Conservation (phyloP, 805 yeast species). For the Torulaspora indica region DNA sequence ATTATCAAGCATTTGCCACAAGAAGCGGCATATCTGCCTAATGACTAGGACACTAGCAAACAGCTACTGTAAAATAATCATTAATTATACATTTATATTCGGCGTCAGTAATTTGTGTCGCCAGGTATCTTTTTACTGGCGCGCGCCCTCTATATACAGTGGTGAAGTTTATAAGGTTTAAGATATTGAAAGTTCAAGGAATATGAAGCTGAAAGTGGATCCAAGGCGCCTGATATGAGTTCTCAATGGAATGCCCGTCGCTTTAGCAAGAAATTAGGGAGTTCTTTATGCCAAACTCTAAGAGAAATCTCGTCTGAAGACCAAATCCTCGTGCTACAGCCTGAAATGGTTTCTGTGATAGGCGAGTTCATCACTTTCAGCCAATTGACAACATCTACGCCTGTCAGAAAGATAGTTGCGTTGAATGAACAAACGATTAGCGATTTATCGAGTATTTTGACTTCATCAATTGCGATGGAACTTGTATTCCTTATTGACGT, state of each 20-base stretch:
- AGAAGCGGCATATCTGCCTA: conserved; percentile 39
- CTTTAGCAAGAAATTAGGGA: conserved; percentile 17
- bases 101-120: not conserved
- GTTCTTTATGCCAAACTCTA: conserved; percentile 17
- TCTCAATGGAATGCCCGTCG: conserved; percentile 29
- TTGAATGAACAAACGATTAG: conserved; percentile 19
- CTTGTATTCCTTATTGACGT: conserved; percentile 29
- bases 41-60: not conserved
- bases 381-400: conserved; percentile 26
- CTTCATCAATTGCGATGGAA: conserved; percentile 11
- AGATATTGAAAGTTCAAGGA: not conserved
- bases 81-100: no score
- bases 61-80: no score
- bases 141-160: not conserved
- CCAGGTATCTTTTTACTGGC: not conserved
- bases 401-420: conserved; percentile 27
- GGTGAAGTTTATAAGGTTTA: not conserved
- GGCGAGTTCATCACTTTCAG: conserved; percentile 28
- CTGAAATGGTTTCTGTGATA: conserved; percentile 19
- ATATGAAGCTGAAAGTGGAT: not conserved
- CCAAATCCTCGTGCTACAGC: conserved; percentile 26
- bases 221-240: conserved; percentile 14
- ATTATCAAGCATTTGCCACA: conserved; percentile 51
- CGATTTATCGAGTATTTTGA: conserved; percentile 17
- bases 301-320: conserved; percentile 17